Evolutionary conservation across 2,329 filamentous ascomycete genomes (phyloP).

Genomic region (Colletotrichum sp.): DNA sequence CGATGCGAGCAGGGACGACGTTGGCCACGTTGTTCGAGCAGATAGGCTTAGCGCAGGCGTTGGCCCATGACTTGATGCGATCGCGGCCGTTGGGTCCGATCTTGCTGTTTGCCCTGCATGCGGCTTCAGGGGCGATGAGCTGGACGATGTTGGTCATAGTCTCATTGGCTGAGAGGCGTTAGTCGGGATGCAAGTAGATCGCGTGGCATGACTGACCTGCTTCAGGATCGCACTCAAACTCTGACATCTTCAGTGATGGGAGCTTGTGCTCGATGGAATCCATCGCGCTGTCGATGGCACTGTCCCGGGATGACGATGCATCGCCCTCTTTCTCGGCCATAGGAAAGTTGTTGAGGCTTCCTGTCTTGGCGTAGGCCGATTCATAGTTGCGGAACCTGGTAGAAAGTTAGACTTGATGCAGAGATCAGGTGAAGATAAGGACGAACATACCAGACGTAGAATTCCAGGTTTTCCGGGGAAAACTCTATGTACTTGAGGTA

Average conservation of each 20-base stretch:
- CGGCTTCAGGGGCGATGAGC: conserved; percentile 33
- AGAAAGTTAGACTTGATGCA: not conserved
- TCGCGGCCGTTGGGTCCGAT: conserved; percentile 18
- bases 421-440: not conserved
- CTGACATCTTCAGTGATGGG: conserved; percentile 19
- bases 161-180: conserved; percentile 27
- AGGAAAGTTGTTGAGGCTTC: conserved; percentile 6
- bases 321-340: conserved; percentile 11
- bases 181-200: not conserved
- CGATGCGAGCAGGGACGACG: conserved; percentile 18
- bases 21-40: conserved; percentile 1
- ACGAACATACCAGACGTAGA: conserved; percentile 50
- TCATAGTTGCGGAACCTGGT: conserved; percentile 51
- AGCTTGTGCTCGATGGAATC: conserved; percentile 6
- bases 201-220: conserved; percentile 29
- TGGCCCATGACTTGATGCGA: conserved; percentile 27
- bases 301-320: not conserved
- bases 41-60: conserved; percentile 13
- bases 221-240: conserved; percentile 33
- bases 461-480: conserved; percentile 54
- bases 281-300: not conserved
- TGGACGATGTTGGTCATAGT: conserved; percentile 38
- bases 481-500: conserved; percentile 55
- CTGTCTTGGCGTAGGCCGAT: conserved; percentile 25
- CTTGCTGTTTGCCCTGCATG: conserved; percentile 26